These are phyloP conservation scores for Poa pratensis DNA, from an alignment of 176 grass and related monocot species.

Conservation along the genomic window DNA sequence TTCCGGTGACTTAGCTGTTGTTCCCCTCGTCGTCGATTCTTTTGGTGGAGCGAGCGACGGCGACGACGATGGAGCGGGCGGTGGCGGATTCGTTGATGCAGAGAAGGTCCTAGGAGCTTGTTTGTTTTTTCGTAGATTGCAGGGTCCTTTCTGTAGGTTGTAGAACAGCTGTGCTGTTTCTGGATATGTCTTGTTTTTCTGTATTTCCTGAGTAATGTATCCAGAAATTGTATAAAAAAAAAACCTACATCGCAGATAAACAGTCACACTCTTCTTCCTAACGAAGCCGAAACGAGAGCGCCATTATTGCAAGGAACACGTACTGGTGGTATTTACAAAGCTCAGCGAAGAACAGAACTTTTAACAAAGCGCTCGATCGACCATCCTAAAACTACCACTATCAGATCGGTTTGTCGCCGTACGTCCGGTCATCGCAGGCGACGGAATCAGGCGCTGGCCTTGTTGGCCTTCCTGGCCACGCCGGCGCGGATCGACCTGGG, in stretches of 20 bases:
- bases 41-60: too few species aligned
- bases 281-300: neutral
- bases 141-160: too few species aligned
- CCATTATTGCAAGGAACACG: constrained; percentile 37
- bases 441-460: constrained; percentile 55
- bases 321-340: constrained; percentile 17
- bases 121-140: too few species aligned
- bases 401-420: neutral
- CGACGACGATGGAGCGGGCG: too few species aligned
- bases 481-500: constrained; percentile 57
- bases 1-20: too few species aligned
- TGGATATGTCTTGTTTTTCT: too few species aligned
- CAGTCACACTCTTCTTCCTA: neutral
- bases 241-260: neutral
- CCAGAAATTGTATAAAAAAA: too few species aligned
- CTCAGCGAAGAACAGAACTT: neutral
- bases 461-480: constrained; percentile 54
- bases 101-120: too few species aligned
- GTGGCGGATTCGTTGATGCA: too few species aligned
- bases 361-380: neutral
- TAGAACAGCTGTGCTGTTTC: too few species aligned
- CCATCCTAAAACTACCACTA: neutral
- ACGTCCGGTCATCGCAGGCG: neutral
- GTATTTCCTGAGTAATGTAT: too few species aligned
- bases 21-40: too few species aligned